Evolutionary conservation across 2,329 filamentous ascomycete species (phyloP).

Genomic region (Mariannaea elegans): DNA sequence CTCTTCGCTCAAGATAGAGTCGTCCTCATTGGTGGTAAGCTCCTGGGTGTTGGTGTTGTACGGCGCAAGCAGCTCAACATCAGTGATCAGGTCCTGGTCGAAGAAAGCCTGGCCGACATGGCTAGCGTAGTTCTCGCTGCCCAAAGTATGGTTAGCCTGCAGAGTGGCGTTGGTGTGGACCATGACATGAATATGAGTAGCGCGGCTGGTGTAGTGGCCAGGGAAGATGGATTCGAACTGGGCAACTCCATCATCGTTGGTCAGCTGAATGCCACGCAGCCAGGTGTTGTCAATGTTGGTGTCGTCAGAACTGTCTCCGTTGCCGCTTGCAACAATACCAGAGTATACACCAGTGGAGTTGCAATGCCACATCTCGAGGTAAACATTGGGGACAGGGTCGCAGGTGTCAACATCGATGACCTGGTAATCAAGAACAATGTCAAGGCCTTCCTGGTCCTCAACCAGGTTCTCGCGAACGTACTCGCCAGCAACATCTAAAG

Average conservation of each 20-base stretch:
- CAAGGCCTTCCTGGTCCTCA: slow-evolving; percentile 52
- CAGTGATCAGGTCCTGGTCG: slow-evolving; percentile 63
- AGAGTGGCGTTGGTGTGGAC: slow-evolving; percentile 50
- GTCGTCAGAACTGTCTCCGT: slow-evolving; percentile 54
- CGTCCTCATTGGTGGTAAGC: slow-evolving; percentile 61
- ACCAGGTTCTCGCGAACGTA: slow-evolving; percentile 48
- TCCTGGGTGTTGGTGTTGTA: slow-evolving; percentile 57
- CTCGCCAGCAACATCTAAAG: slow-evolving; percentile 43
- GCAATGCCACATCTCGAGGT: slow-evolving; percentile 57
- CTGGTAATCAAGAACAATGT: slow-evolving; percentile 54
- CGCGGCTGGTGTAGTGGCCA: slow-evolving; percentile 55
- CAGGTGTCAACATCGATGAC: slow-evolving; percentile 56
- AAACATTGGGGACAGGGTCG: slow-evolving; percentile 51
- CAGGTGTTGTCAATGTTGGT: slow-evolving; percentile 46
- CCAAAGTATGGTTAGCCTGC: slow-evolving; percentile 46
- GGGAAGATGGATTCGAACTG: slow-evolving; percentile 55
- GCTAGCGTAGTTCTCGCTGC: slow-evolving; percentile 52
- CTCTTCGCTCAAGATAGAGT: slow-evolving; percentile 56
- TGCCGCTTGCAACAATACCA: slow-evolving; percentile 49
- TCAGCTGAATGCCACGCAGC: slow-evolving; percentile 50
- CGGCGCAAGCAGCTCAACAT: slow-evolving; percentile 59
- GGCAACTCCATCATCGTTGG: slow-evolving; percentile 52
- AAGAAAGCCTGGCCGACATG: slow-evolving; percentile 74
- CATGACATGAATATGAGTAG: slow-evolving; percentile 58
- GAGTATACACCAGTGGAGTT: slow-evolving; percentile 58